Base-by-base conservation (phyloP, 164 flowering plant species). In the Macadamia tetraphylla region DNA sequence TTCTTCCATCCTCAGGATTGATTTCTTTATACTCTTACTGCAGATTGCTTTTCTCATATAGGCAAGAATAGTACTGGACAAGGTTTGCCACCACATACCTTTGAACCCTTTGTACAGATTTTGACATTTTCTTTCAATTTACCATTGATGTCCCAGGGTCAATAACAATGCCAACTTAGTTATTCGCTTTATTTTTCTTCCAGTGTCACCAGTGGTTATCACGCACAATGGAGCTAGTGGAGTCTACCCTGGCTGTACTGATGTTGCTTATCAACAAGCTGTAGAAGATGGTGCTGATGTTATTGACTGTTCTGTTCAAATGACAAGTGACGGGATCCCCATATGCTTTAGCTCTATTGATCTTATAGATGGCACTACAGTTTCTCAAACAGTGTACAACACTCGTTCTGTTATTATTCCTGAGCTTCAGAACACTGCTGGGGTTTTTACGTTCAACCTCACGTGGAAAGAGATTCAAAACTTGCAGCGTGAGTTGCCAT, bases 201-300 rank as follows among this genome's bases (percentile, higher is more conserved):
- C 88, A 92, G 99, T 40, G 8, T 77, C 71, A 3, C 78, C 86
- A 64, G 67, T 77, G 79, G 79, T 95, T 57, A 87, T 92, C 73
- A 82, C 97, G 55, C 69, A 80, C 61, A 80, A 86, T 72, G 98
- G 99, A 66, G 92, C 98, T 72, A 92, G 98, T 80, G 99, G 99
- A 70, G 78, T 84, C 55, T 91, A 75, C 75, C 91, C 99, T 73
- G 86, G 88, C 62, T 86, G 88, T 62, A 90, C 99, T 58, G 87
- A 95, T 75, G 62, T 78, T 68, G 96, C 99, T 67, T 95, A 95
- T 74, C 58, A 18, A 7, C 76, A 83, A 60, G 99, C 99, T 62
- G 85, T 89, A 70, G 66, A 77, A 67, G 98, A 92, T 81, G 99
- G 98, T 61, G 93, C 73, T 3, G 91, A 95, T 78, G 67, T 84